phyloP scores from a whole-genome alignment of 805 yeast species.

The Candida hungchunana region DNA sequence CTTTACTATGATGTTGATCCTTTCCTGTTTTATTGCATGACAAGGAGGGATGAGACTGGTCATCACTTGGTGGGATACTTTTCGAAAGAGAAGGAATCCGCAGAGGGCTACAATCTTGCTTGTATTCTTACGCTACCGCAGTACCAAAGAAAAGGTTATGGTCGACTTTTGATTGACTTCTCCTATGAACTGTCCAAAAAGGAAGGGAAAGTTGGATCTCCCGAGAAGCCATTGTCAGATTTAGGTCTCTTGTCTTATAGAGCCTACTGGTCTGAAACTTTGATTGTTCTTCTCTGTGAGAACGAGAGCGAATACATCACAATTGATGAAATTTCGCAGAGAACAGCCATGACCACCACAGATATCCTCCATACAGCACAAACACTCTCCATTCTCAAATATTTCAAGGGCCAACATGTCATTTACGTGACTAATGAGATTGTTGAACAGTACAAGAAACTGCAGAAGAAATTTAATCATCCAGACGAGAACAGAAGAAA shows the following conservation, averaged over 20 bases:
- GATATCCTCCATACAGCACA: slow-evolving; percentile 93
- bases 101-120: slow-evolving; percentile 93
- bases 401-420: slow-evolving; percentile 92
- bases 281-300: slow-evolving; percentile 63
- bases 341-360: slow-evolving; percentile 93
- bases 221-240: slow-evolving; percentile 96
- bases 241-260: slow-evolving; percentile 89
- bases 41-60: slow-evolving; percentile 81
- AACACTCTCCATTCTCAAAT: slow-evolving; percentile 82
- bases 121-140: slow-evolving; percentile 96
- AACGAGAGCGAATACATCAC: slow-evolving; percentile 56
- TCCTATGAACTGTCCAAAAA: slow-evolving; percentile 85
- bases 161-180: slow-evolving; percentile 86
- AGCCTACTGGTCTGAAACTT: slow-evolving; percentile 93
- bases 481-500: slow-evolving; percentile 73
- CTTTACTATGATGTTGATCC: slow-evolving; percentile 98
- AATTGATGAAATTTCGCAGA: slow-evolving; percentile 83
- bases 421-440: slow-evolving; percentile 84
- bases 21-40: slow-evolving; percentile 93
- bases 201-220: slow-evolving; percentile 91
- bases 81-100: slow-evolving; percentile 94
- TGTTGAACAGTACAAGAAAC: slow-evolving; percentile 66
- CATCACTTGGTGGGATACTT: slow-evolving; percentile 96
- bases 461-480: no score
- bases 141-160: slow-evolving; percentile 93